Conservation (phyloP, 441 rosid species). For the Populus hybrid region DNA sequence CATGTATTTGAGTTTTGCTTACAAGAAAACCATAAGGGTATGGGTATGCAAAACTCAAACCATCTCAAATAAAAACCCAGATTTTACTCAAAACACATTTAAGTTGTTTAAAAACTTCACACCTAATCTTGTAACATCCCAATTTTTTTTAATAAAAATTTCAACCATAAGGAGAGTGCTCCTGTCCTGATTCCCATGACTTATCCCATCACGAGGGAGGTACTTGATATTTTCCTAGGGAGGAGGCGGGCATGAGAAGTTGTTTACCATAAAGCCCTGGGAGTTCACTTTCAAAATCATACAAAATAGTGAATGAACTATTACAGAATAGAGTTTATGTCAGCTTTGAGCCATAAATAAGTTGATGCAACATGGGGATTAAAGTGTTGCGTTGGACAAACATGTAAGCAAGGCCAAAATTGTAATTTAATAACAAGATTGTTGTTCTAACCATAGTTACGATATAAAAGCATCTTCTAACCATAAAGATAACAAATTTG, state of each 20-base stretch:
- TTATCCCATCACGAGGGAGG: background rate
- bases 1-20: background rate
- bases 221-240: background rate
- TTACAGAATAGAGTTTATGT: background rate
- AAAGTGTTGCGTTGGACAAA: background rate
- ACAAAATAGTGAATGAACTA: background rate
- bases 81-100: background rate
- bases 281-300: conserved; percentile 1
- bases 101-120: background rate
- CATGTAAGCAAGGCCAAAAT: background rate
- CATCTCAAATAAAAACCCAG: background rate
- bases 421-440: background rate
- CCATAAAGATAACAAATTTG: background rate
- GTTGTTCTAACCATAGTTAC: background rate
- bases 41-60: background rate
- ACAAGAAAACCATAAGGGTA: background rate
- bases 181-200: background rate
- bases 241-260: background rate
- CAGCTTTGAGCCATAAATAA: background rate
- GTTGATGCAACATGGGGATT: background rate
- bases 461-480: background rate
- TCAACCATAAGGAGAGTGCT: background rate
- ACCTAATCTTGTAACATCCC: background rate
- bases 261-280: background rate
- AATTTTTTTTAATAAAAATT: background rate